Evolutionary conservation across 495 filamentous ascomycete genomes (phyloP).

Genomic region (Articulospora tetracladia): DNA sequence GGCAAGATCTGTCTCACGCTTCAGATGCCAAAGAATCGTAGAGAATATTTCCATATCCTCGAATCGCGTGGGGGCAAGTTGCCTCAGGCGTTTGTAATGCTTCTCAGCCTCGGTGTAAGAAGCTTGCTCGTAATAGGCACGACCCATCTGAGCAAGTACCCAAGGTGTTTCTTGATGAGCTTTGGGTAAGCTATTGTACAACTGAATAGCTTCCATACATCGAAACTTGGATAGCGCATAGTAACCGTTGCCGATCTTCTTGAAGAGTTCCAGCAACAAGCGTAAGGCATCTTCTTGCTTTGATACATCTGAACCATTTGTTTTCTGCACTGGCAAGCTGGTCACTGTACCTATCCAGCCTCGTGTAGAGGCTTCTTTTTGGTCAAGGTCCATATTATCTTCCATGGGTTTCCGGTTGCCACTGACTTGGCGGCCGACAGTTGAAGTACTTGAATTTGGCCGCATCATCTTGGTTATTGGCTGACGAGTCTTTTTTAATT

Average conservation of each 20-base stretch:
- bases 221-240: conserved; percentile 72
- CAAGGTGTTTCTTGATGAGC: conserved; percentile 90
- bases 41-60: conserved; percentile 98
- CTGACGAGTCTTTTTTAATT: conserved; percentile 74
- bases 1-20: conserved; percentile 85
- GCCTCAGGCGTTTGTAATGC: conserved; percentile 70
- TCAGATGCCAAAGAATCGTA: conserved; percentile 94
- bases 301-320: conserved; percentile 34
- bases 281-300: conserved; percentile 73
- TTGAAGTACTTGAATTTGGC: conserved; percentile 52
- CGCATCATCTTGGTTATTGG: conserved; percentile 49
- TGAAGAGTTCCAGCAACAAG: conserved; percentile 76
- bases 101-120: conserved; percentile 82
- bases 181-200: conserved; percentile 63
- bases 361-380: conserved; percentile 46
- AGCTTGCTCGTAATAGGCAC: conserved; percentile 83
- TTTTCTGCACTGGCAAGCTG: conserved; percentile 28
- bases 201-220: conserved; percentile 68
- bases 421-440: conserved; percentile 79
- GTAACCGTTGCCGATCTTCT: conserved; percentile 77
- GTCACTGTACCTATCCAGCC: conserved; percentile 16
- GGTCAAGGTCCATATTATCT: conserved; percentile 65
- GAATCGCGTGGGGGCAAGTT: conserved; percentile 70
- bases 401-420: conserved; percentile 72
- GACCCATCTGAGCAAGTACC: conserved; percentile 85